Conservation (phyloP, 345 rosid species). For the Sisymbrium irio region DNA sequence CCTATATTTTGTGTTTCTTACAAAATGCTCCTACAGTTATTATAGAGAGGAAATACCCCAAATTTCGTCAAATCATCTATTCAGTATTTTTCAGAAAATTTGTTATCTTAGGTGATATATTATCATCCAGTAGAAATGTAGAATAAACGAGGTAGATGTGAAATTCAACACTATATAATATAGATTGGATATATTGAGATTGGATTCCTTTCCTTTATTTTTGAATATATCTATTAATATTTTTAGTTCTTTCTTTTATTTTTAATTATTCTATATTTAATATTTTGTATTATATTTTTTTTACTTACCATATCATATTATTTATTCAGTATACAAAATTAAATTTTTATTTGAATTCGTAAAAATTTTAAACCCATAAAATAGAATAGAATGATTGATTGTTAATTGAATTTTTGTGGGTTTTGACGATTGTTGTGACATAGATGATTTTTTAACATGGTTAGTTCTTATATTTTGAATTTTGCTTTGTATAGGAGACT, state of each 20-base stretch:
- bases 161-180: background rate
- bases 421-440: no score
- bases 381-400: no score
- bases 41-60: background rate
- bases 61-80: background rate
- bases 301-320: background rate
- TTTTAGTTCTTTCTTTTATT: background rate
- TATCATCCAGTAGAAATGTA: background rate
- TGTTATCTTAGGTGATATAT: background rate
- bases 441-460: no score
- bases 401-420: no score
- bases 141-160: background rate
- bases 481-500: no score
- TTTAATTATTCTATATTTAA: background rate
- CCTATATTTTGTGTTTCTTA: background rate
- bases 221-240: no score
- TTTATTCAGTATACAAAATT: background rate
- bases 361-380: no score
- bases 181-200: background rate
- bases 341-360: background rate
- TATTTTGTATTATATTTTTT: background rate
- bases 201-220: background rate
- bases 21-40: background rate
- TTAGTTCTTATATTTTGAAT: no score
- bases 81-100: background rate